phyloP scores from a whole-genome alignment of 768 basidiomycete genomes.

The Russula abietina region DNA sequence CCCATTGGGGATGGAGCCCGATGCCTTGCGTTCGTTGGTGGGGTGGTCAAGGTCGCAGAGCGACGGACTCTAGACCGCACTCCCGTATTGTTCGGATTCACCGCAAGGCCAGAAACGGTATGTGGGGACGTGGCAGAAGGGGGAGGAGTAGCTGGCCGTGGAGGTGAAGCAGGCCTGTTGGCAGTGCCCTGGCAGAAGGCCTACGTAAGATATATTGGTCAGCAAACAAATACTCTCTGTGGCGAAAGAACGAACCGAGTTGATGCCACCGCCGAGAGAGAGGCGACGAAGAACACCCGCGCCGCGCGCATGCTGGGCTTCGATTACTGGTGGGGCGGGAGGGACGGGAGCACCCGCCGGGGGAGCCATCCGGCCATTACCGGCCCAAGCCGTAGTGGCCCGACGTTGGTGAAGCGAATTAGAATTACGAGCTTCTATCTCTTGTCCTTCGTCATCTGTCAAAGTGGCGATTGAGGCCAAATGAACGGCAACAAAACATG shows the following conservation, averaged over 20 bases:
- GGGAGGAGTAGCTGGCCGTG: slow-evolving; percentile 16
- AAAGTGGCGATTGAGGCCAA: background rate
- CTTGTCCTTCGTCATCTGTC: slow-evolving; percentile 21
- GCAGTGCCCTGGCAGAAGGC: slow-evolving; percentile 9
- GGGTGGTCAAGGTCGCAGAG: slow-evolving; percentile 51
- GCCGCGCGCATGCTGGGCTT: slow-evolving; percentile 55
- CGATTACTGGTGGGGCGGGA: slow-evolving; percentile 30
- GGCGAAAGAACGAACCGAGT: slow-evolving; percentile 42
- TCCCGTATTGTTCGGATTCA: slow-evolving; percentile 18
- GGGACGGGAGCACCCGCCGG: slow-evolving; percentile 20
- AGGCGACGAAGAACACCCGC: slow-evolving; percentile 68
- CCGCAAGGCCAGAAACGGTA: background rate
- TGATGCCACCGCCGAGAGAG: slow-evolving; percentile 56
- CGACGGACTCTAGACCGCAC: slow-evolving; percentile 38
- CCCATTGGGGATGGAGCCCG: slow-evolving; percentile 83
- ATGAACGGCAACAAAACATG: background rate
- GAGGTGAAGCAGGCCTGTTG: slow-evolving; percentile 19
- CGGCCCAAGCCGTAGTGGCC: slow-evolving; percentile 46
- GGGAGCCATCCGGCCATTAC: slow-evolving; percentile 45
- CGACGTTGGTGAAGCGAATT: slow-evolving; percentile 39
- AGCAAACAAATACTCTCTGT: slow-evolving; percentile 6
- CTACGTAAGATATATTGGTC: slow-evolving; percentile 18
- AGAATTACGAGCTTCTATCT: slow-evolving; percentile 3
- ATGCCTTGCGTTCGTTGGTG: slow-evolving; percentile 41
- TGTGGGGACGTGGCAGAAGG: slow-evolving; percentile 17